Conservation (phyloP, 768 basidiomycete genomes). For the Clathrus columnatus region DNA sequence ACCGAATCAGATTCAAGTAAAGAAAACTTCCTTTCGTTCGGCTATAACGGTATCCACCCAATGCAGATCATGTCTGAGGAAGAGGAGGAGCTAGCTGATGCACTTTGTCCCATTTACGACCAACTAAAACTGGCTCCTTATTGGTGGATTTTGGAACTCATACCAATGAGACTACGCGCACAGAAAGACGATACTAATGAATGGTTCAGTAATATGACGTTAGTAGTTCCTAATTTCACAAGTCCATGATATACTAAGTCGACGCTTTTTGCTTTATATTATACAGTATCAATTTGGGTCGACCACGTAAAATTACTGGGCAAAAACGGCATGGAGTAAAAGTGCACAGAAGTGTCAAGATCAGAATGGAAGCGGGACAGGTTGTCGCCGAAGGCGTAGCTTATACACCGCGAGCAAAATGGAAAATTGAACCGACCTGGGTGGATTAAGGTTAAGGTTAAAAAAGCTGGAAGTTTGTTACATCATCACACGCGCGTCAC, state of each 20-base stretch:
- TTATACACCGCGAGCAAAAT: slow-evolving; percentile 25
- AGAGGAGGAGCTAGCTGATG: slow-evolving; percentile 55
- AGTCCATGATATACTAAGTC: too few relatives aligned
- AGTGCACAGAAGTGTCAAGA: slow-evolving; percentile 38
- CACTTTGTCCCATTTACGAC: slow-evolving; percentile 44
- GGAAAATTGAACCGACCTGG: slow-evolving; percentile 9
- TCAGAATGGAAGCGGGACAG: slow-evolving; percentile 16
- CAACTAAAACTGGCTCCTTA: slow-evolving; percentile 36
- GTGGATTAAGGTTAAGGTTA: slow-evolving; percentile 7
- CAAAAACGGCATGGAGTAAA: slow-evolving; percentile 29
- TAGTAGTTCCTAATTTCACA: neutral
- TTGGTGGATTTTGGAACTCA: slow-evolving; percentile 64
- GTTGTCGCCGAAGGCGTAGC: neutral
- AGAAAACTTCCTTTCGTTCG: slow-evolving; percentile 8
- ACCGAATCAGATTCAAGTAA: neutral
- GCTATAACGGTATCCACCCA: slow-evolving; percentile 15
- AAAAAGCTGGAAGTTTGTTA: too few relatives aligned
- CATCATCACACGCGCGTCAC: too few relatives aligned
- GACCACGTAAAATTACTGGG: slow-evolving; percentile 5
- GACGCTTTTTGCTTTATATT: neutral
- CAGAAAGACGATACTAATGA: slow-evolving; percentile 14
- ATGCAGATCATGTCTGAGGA: slow-evolving; percentile 38
- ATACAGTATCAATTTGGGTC: slow-evolving; percentile 12
- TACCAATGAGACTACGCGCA: slow-evolving; percentile 28
- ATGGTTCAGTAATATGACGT: slow-evolving; percentile 7